A percentile compares a stretch with the other conserved stretches of the same genome.
Conservation (phyloP, 306 rosid species). For the Arachis stenosperma region DNA sequence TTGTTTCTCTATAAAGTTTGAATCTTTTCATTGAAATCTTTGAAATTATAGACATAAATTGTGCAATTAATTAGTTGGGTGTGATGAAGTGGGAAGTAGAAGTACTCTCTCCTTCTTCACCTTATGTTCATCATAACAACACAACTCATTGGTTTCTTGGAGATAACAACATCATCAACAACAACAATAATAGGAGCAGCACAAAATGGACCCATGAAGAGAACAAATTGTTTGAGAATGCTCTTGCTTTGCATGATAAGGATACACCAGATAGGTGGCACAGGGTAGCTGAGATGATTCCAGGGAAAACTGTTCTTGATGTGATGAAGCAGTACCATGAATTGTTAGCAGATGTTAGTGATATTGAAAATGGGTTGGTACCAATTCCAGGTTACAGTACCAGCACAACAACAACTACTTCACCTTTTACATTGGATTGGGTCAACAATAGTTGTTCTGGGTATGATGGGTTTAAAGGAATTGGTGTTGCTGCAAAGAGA, state of each 20-base stretch:
- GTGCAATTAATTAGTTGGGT: background rate
- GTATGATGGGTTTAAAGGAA: slow-evolving; percentile 59
- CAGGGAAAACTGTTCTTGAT: slow-evolving; percentile 73
- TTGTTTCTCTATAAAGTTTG: slow-evolving; percentile 41
- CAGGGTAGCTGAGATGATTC: slow-evolving; percentile 77
- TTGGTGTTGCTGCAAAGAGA: slow-evolving; percentile 55
- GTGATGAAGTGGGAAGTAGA: slow-evolving; percentile 76
- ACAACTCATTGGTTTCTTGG: slow-evolving; percentile 54
- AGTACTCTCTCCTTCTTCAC: slow-evolving; percentile 61
- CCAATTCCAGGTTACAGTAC: slow-evolving; percentile 72
- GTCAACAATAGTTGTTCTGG: slow-evolving; percentile 54
- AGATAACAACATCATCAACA: slow-evolving; percentile 43
- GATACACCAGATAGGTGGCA: slow-evolving; percentile 88
- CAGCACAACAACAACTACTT: background rate
- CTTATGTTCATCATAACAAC: slow-evolving; percentile 48
- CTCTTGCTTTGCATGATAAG: slow-evolving; percentile 76
- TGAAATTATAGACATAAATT: background rate
- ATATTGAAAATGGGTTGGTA: slow-evolving; percentile 81
- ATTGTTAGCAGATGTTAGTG: slow-evolving; percentile 70
- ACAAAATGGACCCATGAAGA: slow-evolving; percentile 74
- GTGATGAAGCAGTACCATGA: slow-evolving; percentile 74
- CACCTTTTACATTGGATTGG: slow-evolving; percentile 85
- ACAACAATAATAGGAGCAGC: background rate
- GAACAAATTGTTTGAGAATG: slow-evolving; percentile 90
- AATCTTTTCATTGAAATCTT: slow-evolving; percentile 24